Base-by-base conservation (phyloP, 495 filamentous ascomycete genomes). In the Cudoniella acicularis region DNA sequence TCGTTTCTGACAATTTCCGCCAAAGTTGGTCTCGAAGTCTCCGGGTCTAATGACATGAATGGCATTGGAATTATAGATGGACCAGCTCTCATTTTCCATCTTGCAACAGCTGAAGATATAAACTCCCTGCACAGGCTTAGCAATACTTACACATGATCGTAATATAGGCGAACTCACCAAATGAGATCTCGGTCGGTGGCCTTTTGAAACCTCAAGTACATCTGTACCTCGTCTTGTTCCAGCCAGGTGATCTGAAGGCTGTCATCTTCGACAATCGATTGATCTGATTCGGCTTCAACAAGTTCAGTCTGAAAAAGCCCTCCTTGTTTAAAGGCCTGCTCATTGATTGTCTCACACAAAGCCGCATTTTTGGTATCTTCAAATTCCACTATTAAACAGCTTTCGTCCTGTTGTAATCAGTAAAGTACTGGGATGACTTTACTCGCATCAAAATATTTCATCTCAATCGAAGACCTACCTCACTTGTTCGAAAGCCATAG, bases 341-440 rank as follows among this genome's bases (percentile, higher is more conserved):
- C 49, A 10, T 27, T 27, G 10, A 51, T 51, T 13, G 49, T 51
- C 20, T 51, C 49, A 23, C 49, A 51, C 18, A 51, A 27, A 27
- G 49, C 49, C 1, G 17, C 2, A 2, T 17, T 51, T 51, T 51
- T 26, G 26, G 13, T 24, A 26, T 51, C 49, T 24, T 24, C 49
- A n/a, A 51, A 51, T 26, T 51, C 49, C 16, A 51, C 17, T 24
- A 51, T 51, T 23, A 51, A 51, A 17, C 49, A 51, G 23, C 24
- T 16, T 24, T 51, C 49, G 24, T 51, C 49, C 49, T 51, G 30
- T n/a, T n/a, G n/a, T n/a, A n/a, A n/a, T n/a, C n/a, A n/a, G n/a
- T n/a, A n/a, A n/a, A n/a, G n/a, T n/a, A n/a, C n/a, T n/a, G n/a
- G n/a, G n/a, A n/a, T n/a, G n/a, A n/a, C n/a, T n/a, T n/a, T n/a